These are phyloP conservation scores for Zymoseptoria crescenta DNA, from an alignment of 2,329 filamentous ascomycete genomes.

Conservation along the genomic window DNA sequence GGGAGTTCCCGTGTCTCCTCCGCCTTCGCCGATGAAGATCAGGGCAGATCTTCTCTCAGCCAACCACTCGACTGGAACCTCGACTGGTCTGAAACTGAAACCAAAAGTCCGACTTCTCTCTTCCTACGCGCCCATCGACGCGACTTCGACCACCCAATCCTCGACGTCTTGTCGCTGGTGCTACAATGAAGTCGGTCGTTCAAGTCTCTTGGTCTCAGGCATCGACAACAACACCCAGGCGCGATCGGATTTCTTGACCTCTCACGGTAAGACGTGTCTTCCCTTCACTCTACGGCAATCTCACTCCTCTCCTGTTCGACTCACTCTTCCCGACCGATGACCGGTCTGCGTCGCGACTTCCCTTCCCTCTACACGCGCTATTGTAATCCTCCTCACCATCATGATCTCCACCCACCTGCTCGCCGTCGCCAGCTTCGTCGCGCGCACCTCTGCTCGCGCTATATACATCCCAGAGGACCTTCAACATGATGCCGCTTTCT, in stretches of 20 bases:
- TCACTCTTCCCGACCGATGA: slow-evolving; percentile 6
- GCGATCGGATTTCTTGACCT: slow-evolving; percentile 2
- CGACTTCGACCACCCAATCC: slow-evolving; percentile 13
- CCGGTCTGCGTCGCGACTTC: slow-evolving; percentile 2
- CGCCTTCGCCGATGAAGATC: not conserved
- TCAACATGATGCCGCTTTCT: slow-evolving; percentile 8
- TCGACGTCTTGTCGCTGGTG: slow-evolving; percentile 16
- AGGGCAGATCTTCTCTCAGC: slow-evolving; percentile 3
- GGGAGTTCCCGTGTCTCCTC: not conserved
- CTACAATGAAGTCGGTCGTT: not conserved
- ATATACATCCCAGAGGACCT: slow-evolving; percentile 21
- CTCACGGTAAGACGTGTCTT: slow-evolving; percentile 14
- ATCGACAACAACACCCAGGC: not conserved
- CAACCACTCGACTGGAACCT: slow-evolving; percentile 9
- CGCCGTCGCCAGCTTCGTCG: slow-evolving; percentile 4
- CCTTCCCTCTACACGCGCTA: slow-evolving; percentile 1
- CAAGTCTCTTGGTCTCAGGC: too few species aligned
- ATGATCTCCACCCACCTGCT: slow-evolving; percentile 27
- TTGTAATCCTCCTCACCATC: slow-evolving; percentile 10
- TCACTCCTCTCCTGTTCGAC: slow-evolving; percentile 1
- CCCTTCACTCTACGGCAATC: slow-evolving; percentile 3
- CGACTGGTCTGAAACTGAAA: slow-evolving; percentile 8
- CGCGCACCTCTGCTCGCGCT: slow-evolving; percentile 10
- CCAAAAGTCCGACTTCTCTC: slow-evolving; percentile 18
- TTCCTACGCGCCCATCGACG: slow-evolving; percentile 4